phyloP scores from a whole-genome alignment of 2,329 filamentous ascomycete species.

The Orbilia blumenaviensis region DNA sequence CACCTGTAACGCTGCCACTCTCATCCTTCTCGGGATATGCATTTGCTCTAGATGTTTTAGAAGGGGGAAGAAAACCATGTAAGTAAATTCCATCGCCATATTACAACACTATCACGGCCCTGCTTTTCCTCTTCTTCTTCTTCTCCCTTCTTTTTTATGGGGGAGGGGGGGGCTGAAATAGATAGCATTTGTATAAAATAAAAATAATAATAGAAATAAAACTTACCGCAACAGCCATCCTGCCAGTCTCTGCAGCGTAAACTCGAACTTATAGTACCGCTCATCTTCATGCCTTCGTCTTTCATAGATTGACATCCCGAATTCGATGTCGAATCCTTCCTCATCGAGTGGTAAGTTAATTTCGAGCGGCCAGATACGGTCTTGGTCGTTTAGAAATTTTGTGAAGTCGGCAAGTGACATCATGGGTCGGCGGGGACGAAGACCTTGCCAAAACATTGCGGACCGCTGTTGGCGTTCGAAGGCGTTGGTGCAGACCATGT shows the following conservation, averaged over 20 bases:
- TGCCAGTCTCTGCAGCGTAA: conserved; percentile 39
- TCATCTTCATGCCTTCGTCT: conserved; percentile 22
- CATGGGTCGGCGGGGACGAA: conserved; percentile 17
- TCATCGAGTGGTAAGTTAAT: conserved; percentile 29
- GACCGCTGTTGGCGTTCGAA: conserved; percentile 42
- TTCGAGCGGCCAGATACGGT: conserved; percentile 32
- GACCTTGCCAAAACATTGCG: conserved; percentile 20
- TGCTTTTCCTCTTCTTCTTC: too few species aligned
- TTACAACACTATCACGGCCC: too few species aligned
- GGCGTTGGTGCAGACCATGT: conserved; percentile 33
- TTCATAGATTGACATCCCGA: conserved; percentile 11
- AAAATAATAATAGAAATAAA: not conserved
- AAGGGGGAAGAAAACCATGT: not conserved
- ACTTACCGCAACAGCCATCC: conserved; percentile 45
- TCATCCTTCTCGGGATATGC: conserved; percentile 28
- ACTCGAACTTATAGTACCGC: conserved; percentile 28
- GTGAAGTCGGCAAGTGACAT: conserved; percentile 25
- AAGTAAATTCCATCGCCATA: too few species aligned
- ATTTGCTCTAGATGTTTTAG: conserved; percentile 10
- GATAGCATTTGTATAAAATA: too few species aligned
- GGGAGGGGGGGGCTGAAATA: too few species aligned
- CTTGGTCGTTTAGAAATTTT: conserved; percentile 34
- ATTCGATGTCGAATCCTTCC: conserved; percentile 22
- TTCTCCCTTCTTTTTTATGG: too few species aligned
- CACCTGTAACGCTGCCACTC: conserved; percentile 1